Evolutionary conservation across 2,329 filamentous ascomycete species (phyloP).

Genomic region (Colletotrichum cereale): DNA sequence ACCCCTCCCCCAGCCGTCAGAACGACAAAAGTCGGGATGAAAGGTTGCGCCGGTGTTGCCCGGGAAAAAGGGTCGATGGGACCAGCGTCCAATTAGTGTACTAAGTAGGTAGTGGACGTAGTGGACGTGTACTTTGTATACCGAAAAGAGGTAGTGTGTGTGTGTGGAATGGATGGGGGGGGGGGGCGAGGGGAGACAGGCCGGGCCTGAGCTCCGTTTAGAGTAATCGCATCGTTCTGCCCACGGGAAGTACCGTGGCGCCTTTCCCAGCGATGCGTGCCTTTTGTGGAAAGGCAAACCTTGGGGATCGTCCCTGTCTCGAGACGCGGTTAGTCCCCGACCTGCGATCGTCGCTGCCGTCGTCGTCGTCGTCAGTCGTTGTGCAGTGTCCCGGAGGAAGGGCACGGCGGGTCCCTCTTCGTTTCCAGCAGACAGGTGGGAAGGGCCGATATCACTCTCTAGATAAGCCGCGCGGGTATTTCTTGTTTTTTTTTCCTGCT

Average conservation of each 20-base stretch:
- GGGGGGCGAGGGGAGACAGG: background rate
- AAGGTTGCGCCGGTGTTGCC: background rate
- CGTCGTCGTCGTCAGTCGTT: background rate
- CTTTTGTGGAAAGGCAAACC: background rate
- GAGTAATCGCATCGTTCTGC: background rate
- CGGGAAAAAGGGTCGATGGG: background rate
- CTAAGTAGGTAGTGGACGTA: too few species aligned
- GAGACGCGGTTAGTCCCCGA: background rate
- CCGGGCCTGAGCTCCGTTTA: slow-evolving; percentile 1
- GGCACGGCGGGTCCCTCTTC: background rate
- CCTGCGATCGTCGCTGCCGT: background rate
- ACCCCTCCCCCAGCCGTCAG: background rate
- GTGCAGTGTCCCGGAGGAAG: background rate
- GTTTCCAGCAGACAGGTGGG: too few species aligned
- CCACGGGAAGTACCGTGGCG: background rate
- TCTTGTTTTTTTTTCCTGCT: background rate
- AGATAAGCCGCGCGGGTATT: background rate
- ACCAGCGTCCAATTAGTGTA: background rate
- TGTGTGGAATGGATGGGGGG: too few species aligned
- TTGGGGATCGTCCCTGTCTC: background rate
- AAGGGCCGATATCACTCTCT: background rate
- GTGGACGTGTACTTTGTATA: too few species aligned
- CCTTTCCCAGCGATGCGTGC: background rate
- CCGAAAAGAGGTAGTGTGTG: background rate
- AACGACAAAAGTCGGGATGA: background rate